Conservation (phyloP, 805 yeast genomes). For the Spathaspora girioi region DNA sequence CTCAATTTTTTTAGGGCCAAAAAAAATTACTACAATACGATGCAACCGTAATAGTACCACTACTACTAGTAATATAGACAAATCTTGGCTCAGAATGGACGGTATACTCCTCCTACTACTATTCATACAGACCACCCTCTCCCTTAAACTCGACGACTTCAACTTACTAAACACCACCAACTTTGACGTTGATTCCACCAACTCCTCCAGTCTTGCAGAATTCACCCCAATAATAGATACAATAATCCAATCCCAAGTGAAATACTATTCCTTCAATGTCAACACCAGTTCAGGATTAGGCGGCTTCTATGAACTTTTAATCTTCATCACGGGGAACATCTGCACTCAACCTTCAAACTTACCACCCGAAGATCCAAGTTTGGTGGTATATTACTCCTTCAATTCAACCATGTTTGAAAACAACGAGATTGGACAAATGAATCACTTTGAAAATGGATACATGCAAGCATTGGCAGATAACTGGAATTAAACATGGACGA, state of each 20-base stretch:
- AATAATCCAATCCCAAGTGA: conserved; percentile 35
- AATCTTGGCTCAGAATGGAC: too few species aligned
- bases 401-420: conserved; percentile 29
- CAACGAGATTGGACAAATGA: conserved; percentile 26
- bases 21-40: too few species aligned
- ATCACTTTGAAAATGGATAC: conserved; percentile 29
- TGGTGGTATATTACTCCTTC: conserved; percentile 38
- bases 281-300: conserved; percentile 45
- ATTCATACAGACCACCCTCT: too few species aligned
- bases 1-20: too few species aligned
- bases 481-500: conserved; percentile 7
- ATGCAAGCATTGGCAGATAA: conserved; percentile 36
- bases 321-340: conserved; percentile 50
- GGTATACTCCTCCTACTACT: too few species aligned
- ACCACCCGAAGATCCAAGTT: conserved; percentile 18
- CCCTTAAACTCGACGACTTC: too few species aligned
- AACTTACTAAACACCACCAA: too few species aligned
- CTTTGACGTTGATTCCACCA: too few species aligned
- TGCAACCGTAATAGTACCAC: too few species aligned
- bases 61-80: too few species aligned
- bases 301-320: conserved; percentile 42
- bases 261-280: conserved; percentile 41
- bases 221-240: conserved; percentile 33
- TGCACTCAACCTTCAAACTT: conserved; percentile 35
- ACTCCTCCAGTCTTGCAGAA: conserved; percentile 22